Evolutionary conservation across 2,329 filamentous ascomycete genomes (phyloP), one percentile per base, ranked within the genome.

Genomic region (Diplodia scrobiculata): DNA sequence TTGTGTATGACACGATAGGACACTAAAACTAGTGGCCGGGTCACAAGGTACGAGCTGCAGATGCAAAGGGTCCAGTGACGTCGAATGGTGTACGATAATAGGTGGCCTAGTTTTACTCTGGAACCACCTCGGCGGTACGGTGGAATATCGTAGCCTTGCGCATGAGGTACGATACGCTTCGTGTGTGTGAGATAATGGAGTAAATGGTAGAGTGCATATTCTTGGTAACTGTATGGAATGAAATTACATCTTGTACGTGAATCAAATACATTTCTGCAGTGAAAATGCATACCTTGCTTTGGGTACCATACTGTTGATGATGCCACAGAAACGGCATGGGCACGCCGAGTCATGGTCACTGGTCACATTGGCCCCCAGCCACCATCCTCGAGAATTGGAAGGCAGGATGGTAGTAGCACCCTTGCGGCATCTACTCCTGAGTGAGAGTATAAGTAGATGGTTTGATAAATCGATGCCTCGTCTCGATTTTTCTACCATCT

Each of bases 11-110:
- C 36, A 32, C 7, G 25, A 48, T 60, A 32, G 36, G 55, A n/a
- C 25, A 21, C 21, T 27, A 19, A 62, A 29, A 36, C 14, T 38
- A 41, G n/a, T 25, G 17, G 25, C 11, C 47, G n/a, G 21, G 54
- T 48, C 38, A 32, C 25, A 48, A 29, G 55, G 58, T 13, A 62
- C 14, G 5, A 10, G 27, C 25, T 62, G 58, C 58, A 50, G 58
- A n/a, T 50, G 41, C 58, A 50, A 29, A 62, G 58, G 58, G 58
- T 50, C 58, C 45, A 50, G 45, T 62, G 58, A 62, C 58, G 58
- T 62, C 58, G 50, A 62, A 25, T 5, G 41, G 17, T 62, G 45
- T 25, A 36, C 21, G 45, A 29, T 62, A 25, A 48, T 48, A 47
- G 55, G 45, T 36, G 21, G 58, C 58, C 45, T 48, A 32, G 32